A percentile compares a stretch with the other conserved stretches of the same genome.
These are phyloP conservation scores for Lunularia cruciata DNA, from an alignment of 225 moss, liverwort and hornwort genomes.

Conservation along the genomic window DNA sequence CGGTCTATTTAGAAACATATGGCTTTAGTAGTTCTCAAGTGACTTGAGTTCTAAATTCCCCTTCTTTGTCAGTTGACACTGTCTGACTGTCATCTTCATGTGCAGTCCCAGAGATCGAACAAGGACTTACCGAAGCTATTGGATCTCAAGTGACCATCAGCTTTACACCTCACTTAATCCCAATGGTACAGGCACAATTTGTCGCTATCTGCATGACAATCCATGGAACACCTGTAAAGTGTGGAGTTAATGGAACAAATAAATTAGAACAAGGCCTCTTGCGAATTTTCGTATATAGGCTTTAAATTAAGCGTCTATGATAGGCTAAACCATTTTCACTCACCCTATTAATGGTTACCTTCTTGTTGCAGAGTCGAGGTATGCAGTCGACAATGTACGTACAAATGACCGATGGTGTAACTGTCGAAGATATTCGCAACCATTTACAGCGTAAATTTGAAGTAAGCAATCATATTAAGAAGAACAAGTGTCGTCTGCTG, in stretches of 20 bases:
- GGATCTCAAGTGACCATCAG: constrained; percentile 68
- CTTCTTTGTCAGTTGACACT: no score
- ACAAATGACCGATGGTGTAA: constrained; percentile 60
- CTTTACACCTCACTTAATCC: constrained; percentile 80
- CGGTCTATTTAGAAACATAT: no score
- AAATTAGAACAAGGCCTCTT: no score
- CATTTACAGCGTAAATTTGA: constrained; percentile 43
- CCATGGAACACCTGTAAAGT: no score
- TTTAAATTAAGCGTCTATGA: no score
- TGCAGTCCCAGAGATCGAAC: constrained; percentile 80
- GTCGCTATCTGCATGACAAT: neutral
- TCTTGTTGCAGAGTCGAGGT: constrained; percentile 58
- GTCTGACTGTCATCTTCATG: neutral
- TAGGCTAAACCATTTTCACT: no score
- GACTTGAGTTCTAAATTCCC: no score
- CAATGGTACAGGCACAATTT: constrained; percentile 52
- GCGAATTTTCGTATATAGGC: no score
- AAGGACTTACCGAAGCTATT: constrained; percentile 60
- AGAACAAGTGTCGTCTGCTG: no score
- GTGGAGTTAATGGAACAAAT: no score
- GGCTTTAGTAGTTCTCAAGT: no score
- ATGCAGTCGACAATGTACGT: constrained; percentile 84
- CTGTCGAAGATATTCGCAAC: constrained; percentile 53
- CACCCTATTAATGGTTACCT: neutral
- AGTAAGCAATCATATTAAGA: constrained; percentile 13